These are phyloP conservation scores for Uronychia setigera DNA, from an alignment of 73 alveolate species.

Conservation along the genomic window DNA sequence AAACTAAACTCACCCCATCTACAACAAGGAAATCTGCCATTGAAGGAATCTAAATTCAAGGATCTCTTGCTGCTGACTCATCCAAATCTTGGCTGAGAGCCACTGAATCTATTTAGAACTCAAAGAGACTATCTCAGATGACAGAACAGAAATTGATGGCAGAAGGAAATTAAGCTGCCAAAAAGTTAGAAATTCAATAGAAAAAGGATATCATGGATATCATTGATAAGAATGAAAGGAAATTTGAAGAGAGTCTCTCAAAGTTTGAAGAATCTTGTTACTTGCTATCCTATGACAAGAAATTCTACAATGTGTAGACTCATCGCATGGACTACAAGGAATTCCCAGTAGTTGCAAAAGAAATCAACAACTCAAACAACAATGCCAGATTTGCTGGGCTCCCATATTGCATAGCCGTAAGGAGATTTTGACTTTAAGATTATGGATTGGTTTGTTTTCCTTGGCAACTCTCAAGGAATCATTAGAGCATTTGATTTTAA, in stretches of 20 bases:
- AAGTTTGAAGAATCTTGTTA: slow-evolving; percentile 26
- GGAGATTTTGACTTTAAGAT: background rate
- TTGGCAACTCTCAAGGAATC: slow-evolving; percentile 64
- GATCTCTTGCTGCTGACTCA: background rate
- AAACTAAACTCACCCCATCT: background rate
- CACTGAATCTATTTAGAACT: background rate
- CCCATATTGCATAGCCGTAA: slow-evolving; percentile 43
- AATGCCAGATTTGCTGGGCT: slow-evolving; percentile 41
- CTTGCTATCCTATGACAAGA: slow-evolving; percentile 46
- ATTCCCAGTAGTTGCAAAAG: background rate
- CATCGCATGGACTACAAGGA: slow-evolving; percentile 21
- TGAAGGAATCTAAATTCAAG: background rate
- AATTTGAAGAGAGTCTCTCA: slow-evolving; percentile 41
- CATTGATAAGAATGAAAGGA: slow-evolving; percentile 55
- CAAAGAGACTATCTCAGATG: background rate
- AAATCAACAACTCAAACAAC: slow-evolving; percentile 17
- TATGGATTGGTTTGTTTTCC: slow-evolving; percentile 20
- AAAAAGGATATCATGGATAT: slow-evolving; percentile 22
- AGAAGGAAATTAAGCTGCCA: background rate
- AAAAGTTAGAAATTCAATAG: background rate
- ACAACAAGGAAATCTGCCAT: background rate
- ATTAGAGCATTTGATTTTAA: slow-evolving; percentile 62
- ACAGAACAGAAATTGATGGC: background rate
- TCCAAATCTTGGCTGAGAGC: background rate
- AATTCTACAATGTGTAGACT: slow-evolving; percentile 41